Percentiles rank a stretch among this genome's conserved stretches.
phyloP scores from a whole-genome alignment of 305 asterid species.

The Fraxinus xanthoxyloides region DNA sequence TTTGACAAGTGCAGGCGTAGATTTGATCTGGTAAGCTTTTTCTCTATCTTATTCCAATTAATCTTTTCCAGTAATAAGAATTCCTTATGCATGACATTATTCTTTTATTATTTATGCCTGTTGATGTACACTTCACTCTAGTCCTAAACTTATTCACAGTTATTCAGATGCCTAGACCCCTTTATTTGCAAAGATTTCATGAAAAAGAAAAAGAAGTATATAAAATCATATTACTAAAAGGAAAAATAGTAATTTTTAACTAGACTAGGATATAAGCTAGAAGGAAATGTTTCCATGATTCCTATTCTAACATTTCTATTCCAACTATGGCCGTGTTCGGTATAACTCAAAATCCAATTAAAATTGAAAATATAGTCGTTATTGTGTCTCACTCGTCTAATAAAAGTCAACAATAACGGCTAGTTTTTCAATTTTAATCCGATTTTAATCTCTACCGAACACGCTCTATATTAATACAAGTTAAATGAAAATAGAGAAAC shows the following conservation, averaged over 20 bases:
- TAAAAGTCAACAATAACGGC: no score
- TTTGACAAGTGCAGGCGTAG: slow-evolving; percentile 96
- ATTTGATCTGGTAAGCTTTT: slow-evolving; percentile 79
- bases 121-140: background rate
- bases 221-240: background rate
- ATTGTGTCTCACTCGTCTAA: no score
- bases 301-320: background rate
- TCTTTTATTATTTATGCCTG: background rate
- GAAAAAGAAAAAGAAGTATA: background rate
- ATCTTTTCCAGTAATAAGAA: background rate
- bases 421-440: no score
- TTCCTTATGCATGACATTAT: background rate
- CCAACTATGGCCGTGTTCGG: no score
- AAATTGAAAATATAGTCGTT: no score
- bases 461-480: background rate
- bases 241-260: background rate
- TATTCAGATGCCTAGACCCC: background rate
- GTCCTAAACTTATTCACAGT: background rate
- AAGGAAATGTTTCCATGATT: background rate
- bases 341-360: no score
- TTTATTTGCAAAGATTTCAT: background rate
- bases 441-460: no score
- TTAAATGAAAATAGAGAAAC: background rate
- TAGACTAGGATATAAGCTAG: background rate
- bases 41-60: slow-evolving; percentile 11